Base-by-base conservation (phyloP, 2,329 filamentous ascomycete genomes). In the Periglandula ipomoeae region DNA sequence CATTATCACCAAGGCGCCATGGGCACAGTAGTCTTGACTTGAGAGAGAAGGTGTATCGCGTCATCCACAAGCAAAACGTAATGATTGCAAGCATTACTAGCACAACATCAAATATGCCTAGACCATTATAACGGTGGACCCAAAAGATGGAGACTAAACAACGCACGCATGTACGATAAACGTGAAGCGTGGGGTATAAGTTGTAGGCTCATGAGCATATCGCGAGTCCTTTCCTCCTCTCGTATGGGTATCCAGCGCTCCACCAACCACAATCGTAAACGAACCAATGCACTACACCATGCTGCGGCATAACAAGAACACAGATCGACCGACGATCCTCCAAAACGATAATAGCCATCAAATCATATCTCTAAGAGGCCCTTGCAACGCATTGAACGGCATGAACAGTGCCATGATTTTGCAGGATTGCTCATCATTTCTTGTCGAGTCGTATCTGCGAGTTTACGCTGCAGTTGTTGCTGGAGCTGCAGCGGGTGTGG, bases 1-100 rank as follows among this genome's bases (percentile, higher is more conserved):
- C 37, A 61, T 65, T 1, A 52, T 71, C 23, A 74, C 72, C 5
- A 72, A 68, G 54, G 72, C 72, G 13, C 72, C 72, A 1, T 75
- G 72, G 72, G 69, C 70, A 1, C 70, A 64, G 54, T 64, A 26
- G 19, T 26, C 20, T n/a, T n/a, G n/a, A n/a, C n/a, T n/a, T n/a
- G n/a, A n/a, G n/a, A n/a, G n/a, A n/a, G n/a, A n/a, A n/a, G n/a
- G n/a, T 6, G 40, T 22, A 47, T 26, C 15, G n/a, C 40, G 10
- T 6, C 13, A 22, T 27, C 15, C 15, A 32, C 34, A 9, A 13
- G 17, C 38, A 35, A 1, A 35, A 37, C 22, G 26, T 17, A 13
- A 47, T 26, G 37, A 27, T 19, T 35, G n/a, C n/a, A 32, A 38
- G 20, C 17, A 44, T 19, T 15, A 17, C 10, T 26, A 15, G 32